Conservation (phyloP, 2,329 filamentous ascomycete species). For the Pyricularia grisea region DNA sequence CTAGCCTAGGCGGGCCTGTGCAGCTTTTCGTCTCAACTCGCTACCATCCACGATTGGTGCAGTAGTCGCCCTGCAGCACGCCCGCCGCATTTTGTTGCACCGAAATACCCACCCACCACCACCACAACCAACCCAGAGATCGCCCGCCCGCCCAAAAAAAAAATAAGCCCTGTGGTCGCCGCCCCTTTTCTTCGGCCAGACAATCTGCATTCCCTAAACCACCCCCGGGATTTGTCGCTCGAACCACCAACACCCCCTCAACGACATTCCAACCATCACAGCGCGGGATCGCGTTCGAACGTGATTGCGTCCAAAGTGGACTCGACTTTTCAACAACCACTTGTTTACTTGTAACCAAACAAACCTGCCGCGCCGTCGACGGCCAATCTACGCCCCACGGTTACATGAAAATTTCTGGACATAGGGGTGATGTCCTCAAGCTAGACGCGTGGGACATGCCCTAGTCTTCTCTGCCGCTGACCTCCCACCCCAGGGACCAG, state of each 20-base stretch:
- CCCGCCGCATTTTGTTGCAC: background rate
- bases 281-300: background rate
- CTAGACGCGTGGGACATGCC: slow-evolving; percentile 3
- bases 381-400: background rate
- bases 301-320: background rate
- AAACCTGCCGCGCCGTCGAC: background rate
- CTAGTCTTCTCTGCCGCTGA: slow-evolving; percentile 5
- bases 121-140: background rate
- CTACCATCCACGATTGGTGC: background rate
- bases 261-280: background rate
- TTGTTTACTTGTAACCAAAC: background rate
- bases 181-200: background rate
- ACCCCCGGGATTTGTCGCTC: background rate
- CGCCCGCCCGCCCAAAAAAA: background rate
- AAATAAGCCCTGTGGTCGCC: background rate
- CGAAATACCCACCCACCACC: background rate
- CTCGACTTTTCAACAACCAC: background rate
- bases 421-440: background rate
- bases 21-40: background rate
- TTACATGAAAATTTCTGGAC: background rate
- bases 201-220: background rate
- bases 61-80: background rate
- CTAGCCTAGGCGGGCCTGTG: background rate
- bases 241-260: background rate
- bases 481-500: slow-evolving; percentile 22